phyloP scores from a whole-genome alignment of 352 stramenopile species.

The Phytopythium oedochilum region DNA sequence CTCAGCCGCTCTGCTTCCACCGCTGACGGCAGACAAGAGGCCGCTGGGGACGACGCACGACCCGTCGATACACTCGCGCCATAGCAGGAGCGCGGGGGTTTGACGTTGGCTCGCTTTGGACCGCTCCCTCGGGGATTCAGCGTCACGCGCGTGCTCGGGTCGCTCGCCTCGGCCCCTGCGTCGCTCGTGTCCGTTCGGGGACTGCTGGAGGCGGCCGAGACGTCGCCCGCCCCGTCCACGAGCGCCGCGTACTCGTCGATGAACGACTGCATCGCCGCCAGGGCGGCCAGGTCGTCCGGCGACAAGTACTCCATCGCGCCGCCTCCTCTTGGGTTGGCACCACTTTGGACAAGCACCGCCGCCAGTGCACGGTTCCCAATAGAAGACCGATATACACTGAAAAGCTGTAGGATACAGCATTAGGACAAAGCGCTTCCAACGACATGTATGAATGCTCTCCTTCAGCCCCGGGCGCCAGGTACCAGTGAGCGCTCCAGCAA shows the following conservation, averaged over 20 bases:
- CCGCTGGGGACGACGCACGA: not conserved
- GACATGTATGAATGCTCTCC: too few species aligned
- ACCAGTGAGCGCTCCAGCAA: constrained; percentile 19
- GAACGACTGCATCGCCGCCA: constrained; percentile 3
- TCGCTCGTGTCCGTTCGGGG: not conserved
- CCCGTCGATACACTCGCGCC: not conserved
- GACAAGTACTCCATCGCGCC: not conserved
- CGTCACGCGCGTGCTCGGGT: not conserved
- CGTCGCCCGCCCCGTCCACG: not conserved
- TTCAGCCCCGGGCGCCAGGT: not conserved
- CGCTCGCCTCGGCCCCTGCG: not conserved
- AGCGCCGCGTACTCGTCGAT: constrained; percentile 2
- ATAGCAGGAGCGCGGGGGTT: not conserved
- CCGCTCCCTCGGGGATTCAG: not conserved
- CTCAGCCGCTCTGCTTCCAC: not conserved
- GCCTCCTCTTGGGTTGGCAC: too few species aligned
- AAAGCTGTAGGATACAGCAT: too few species aligned
- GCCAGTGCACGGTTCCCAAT: too few species aligned
- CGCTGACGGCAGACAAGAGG: not conserved
- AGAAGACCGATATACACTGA: too few species aligned
- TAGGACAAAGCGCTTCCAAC: too few species aligned
- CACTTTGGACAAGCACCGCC: too few species aligned
- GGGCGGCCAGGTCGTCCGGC: not conserved
- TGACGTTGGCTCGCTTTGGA: not conserved
- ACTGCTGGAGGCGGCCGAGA: not conserved